Evolutionary conservation across 2,329 filamentous ascomycete genomes (phyloP).

Genomic region (Tolypocladium guangdongense): DNA sequence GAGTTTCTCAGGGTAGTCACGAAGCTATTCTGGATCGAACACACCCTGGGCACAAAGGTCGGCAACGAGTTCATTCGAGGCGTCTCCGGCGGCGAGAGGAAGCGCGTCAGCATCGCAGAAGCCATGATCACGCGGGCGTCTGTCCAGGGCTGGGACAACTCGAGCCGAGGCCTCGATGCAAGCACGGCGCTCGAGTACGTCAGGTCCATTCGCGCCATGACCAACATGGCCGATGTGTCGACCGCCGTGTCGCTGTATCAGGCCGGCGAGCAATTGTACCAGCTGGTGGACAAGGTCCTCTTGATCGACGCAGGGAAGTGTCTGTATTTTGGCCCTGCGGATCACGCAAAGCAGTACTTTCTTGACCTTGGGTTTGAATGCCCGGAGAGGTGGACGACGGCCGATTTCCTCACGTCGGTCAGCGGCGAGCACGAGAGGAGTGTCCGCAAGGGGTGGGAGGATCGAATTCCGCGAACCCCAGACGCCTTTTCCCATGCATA

Average conservation of each 20-base stretch:
- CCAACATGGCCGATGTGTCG: slow-evolving; percentile 59
- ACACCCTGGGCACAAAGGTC: slow-evolving; percentile 57
- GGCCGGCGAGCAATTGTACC: slow-evolving; percentile 53
- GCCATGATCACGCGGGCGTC: slow-evolving; percentile 47
- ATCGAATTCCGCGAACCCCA: slow-evolving; percentile 56
- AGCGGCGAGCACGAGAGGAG: slow-evolving; percentile 62
- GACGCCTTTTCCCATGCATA: slow-evolving; percentile 59
- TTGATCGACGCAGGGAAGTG: slow-evolving; percentile 64
- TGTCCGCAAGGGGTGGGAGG: slow-evolving; percentile 55
- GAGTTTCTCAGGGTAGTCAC: slow-evolving; percentile 51
- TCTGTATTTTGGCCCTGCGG: slow-evolving; percentile 57
- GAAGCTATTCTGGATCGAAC: slow-evolving; percentile 61
- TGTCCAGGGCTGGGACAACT: slow-evolving; percentile 65
- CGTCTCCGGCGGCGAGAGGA: slow-evolving; percentile 54
- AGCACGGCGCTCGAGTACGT: slow-evolving; percentile 66
- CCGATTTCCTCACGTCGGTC: slow-evolving; percentile 68
- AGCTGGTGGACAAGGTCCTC: slow-evolving; percentile 64
- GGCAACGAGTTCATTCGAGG: slow-evolving; percentile 57
- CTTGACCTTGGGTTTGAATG: slow-evolving; percentile 61
- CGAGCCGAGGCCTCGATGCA: slow-evolving; percentile 59
- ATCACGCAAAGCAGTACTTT: slow-evolving; percentile 58
- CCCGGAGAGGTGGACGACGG: slow-evolving; percentile 59
- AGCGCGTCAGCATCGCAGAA: slow-evolving; percentile 68
- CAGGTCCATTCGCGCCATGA: slow-evolving; percentile 50
- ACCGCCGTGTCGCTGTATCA: slow-evolving; percentile 64